Conservation (phyloP, 257 asterid genomes). For the Solanum paucissectum region DNA sequence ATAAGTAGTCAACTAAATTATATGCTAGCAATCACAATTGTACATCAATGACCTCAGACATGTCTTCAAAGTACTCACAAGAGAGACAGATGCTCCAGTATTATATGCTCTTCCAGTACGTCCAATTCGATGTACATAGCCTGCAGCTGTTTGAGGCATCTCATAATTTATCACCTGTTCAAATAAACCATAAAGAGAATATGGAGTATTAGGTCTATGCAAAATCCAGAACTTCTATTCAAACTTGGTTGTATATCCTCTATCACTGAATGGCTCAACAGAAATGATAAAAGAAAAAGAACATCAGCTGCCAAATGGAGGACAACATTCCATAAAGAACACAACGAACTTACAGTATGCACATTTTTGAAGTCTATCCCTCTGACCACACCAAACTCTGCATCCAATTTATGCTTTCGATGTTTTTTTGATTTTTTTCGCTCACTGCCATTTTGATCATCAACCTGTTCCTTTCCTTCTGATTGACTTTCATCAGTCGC, state of each 20-base stretch:
- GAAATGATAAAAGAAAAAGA: background rate
- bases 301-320: background rate
- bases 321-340: background rate
- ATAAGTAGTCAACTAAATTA: background rate
- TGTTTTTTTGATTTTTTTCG: constrained; percentile 45
- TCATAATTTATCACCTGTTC: constrained; percentile 80
- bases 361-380: constrained; percentile 97
- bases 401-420: constrained; percentile 58
- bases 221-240: background rate
- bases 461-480: constrained; percentile 31
- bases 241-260: background rate
- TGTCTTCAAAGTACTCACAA: constrained; percentile 43
- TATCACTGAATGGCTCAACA: background rate
- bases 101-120: constrained; percentile 95
- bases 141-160: constrained; percentile 77
- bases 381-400: constrained; percentile 95
- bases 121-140: constrained; percentile 96
- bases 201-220: background rate
- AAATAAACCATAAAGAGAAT: background rate
- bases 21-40: background rate
- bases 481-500: constrained; percentile 65
- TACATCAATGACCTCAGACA: background rate
- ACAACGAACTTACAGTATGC: constrained; percentile 50
- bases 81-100: constrained; percentile 92
- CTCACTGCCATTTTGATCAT: constrained; percentile 26